Evolutionary conservation across 495 filamentous ascomycete species (phyloP), one percentile per base, ranked within the genome.

Genomic region (Durotheca rogersii): DNA sequence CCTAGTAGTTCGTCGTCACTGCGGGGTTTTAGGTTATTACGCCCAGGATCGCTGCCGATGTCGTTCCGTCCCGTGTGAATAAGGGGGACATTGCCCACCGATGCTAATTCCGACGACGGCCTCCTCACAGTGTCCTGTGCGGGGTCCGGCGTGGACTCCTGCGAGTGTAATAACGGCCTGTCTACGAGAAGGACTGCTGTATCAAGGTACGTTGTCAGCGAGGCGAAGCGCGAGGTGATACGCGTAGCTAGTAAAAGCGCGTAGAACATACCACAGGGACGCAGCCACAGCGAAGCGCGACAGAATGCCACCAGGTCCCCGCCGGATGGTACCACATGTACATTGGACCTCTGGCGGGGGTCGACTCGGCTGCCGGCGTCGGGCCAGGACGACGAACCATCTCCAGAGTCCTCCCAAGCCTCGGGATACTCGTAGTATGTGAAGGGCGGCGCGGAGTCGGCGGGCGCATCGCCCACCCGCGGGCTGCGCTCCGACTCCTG

Each of bases 381-480:
- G n/a, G n/a, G n/a, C n/a, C n/a, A n/a, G n/a, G n/a, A n/a, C n/a
- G n/a, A n/a, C 38, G 25, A 23, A 12, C 18, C n/a, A 19, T 20
- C 7, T 7, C 12, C 20, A 12, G 20, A 45, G 16, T 42, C 43
- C 16, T 32, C 27, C 5, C 66, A 19, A 12, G 69, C 14, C 47
- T 71, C 66, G 6, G 68, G 68, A 25, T 69, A 69, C 18, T 67
- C 65, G 35, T 56, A 67, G 37, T 56, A 54, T 21, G 49, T 61
- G 30, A 66, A 67, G n/a, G n/a, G 9, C 0, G 34, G 7, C 4
- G 39, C 31, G 9, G 23, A 4, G 9, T 27, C 23, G 4, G 9
- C 9, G 23, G 4, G 4, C 23, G 9, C 9, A 27, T 27, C n/a
- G n/a, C 6, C 14, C 12, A 4, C 10, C 33, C 5, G 29, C n/a